Evolutionary conservation across 2,329 filamentous ascomycete species (phyloP).

Genomic region (Exophiala sp.): DNA sequence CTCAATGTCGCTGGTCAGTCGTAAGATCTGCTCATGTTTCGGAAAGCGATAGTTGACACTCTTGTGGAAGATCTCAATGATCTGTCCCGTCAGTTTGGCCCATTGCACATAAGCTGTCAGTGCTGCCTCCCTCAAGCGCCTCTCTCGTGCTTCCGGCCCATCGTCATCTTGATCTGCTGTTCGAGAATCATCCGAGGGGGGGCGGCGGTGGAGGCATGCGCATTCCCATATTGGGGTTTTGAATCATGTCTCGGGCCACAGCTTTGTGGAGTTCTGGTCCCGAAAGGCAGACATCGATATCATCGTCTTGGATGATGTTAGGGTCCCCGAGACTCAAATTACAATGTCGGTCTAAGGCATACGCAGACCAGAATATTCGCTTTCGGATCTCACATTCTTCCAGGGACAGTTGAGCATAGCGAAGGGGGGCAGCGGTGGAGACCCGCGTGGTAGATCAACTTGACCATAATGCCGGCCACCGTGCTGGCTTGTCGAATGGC

Average conservation of each 20-base stretch:
- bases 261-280: constrained; percentile 27
- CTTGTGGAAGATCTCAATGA: constrained; percentile 40
- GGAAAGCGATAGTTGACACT: constrained; percentile 39
- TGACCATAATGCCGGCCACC: constrained; percentile 44
- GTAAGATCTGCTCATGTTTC: constrained; percentile 35
- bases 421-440: constrained; percentile 49
- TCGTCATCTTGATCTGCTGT: constrained; percentile 14
- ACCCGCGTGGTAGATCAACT: constrained; percentile 46
- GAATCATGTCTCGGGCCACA: constrained; percentile 12
- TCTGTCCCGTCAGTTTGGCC: constrained; percentile 37
- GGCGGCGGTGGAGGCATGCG: constrained; percentile 20
- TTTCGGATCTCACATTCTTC: constrained; percentile 39
- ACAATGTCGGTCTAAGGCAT: constrained; percentile 40
- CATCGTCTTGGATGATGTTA: constrained; percentile 39
- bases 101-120: constrained; percentile 39
- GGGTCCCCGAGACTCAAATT: constrained; percentile 38
- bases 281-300: constrained; percentile 45
- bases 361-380: constrained; percentile 41
- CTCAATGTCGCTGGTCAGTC: constrained; percentile 38
- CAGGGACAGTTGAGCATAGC: constrained; percentile 43
- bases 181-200: constrained; percentile 9
- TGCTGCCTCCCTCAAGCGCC: constrained; percentile 31
- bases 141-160: constrained; percentile 21
- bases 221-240: constrained; percentile 20
- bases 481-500: constrained; percentile 46